Base-by-base conservation (phyloP, 179 eudicot species). In the Spergularia azorica region DNA sequence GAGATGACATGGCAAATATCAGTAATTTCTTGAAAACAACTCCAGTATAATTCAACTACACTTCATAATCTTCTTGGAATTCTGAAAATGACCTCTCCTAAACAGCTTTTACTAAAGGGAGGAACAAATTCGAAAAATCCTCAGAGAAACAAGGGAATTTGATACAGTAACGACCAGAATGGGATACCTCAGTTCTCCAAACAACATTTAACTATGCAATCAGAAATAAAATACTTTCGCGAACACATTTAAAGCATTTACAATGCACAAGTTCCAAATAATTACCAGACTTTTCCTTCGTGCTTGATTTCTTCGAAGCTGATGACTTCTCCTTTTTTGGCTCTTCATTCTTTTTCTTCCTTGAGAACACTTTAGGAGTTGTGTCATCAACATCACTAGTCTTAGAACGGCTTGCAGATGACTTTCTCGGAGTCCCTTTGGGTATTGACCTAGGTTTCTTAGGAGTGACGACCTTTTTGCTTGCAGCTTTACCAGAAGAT, bases 271-370 rank as follows among this genome's bases (percentile, higher is more conserved):
- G 32, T 58, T 60, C 7, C 36, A n/a, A 58, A 66, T 20, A 56
- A 3, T 15, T 59, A 55, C 52, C 78, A 38, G 78, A 66, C 61
- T 75, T 75, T 39, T 75, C 78, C 64, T 75, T 75, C 8, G 78
- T 66, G 87, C 90, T 91, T 71, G 92, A 78, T 81, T 87, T 89
- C 88, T 89, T 90, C 16, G 96, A 81, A 70, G 90, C 78, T 60
- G 89, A 69, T 16, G 90, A 36, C 79, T 90, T 88, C 72, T 88
- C 90, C 71, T 86, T 84, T n/a, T 74, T 81, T 3, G 74, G 78
- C 71, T 81, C 85, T 54, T 89, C 95, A 61, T 59, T 69, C 79
- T 87, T 93, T 83, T 89, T 92, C 87, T 91, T 93, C 87, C 90
- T 84, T 51, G 97, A 84, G 70, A 84, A 88, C 36, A 86, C 90